Percentiles rank a stretch among this genome's conserved stretches.
Evolutionary conservation across 2,329 filamentous ascomycete genomes (phyloP).

Genomic region (Rhynchosporium agropyri): DNA sequence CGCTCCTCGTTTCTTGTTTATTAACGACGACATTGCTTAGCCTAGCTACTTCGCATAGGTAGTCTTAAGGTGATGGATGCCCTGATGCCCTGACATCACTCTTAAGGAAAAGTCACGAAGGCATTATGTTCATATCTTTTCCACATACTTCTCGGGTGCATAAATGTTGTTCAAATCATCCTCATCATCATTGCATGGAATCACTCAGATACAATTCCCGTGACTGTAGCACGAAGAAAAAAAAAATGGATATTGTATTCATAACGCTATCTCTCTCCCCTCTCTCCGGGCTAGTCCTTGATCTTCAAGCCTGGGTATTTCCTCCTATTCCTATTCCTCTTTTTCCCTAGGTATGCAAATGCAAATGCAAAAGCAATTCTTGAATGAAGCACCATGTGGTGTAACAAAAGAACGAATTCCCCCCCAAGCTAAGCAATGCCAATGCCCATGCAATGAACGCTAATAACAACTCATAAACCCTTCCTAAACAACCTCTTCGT

Average conservation of each 20-base stretch:
- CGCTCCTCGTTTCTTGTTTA: no score
- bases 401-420: neutral
- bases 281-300: neutral
- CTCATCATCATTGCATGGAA: no score
- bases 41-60: no score
- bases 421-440: neutral
- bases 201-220: no score
- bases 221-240: neutral
- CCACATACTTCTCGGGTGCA: no score
- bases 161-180: no score
- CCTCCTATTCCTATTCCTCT: neutral
- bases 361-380: neutral
- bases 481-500: slow-evolving; percentile 68
- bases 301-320: neutral
- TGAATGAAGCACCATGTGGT: neutral
- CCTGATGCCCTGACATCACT: no score
- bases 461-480: slow-evolving; percentile 6
- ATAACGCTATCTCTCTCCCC: neutral
- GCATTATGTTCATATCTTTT: no score
- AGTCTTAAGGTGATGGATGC: no score
- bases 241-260: slow-evolving; percentile 5
- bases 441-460: neutral
- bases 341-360: neutral
- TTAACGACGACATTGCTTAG: no score
- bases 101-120: no score